A percentile compares a stretch with the other conserved stretches of the same genome.
phyloP scores from a whole-genome alignment of 495 filamentous ascomycete species.

The Parathielavia hyrcaniae region DNA sequence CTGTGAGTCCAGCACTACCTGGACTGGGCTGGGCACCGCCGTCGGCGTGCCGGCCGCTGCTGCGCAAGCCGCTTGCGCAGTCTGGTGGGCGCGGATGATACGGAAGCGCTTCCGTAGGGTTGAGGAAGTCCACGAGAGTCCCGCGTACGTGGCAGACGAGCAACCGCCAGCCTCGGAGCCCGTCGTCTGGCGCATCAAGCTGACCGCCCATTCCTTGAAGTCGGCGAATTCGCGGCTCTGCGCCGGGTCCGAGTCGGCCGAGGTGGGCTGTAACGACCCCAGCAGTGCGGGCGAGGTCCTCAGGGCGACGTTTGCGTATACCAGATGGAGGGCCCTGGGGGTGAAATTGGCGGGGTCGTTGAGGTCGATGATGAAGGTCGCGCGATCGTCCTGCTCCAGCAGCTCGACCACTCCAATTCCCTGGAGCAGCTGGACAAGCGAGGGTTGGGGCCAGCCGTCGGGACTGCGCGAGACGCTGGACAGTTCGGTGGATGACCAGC shows the following conservation, averaged over 20 bases:
- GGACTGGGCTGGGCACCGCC: slow-evolving; percentile 38
- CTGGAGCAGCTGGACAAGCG: slow-evolving; percentile 45
- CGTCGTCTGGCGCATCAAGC: slow-evolving; percentile 40
- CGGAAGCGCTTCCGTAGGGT: slow-evolving; percentile 58
- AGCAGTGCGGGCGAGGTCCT: slow-evolving; percentile 44
- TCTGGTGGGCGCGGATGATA: slow-evolving; percentile 48
- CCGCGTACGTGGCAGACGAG: slow-evolving; percentile 49
- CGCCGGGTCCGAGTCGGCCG: slow-evolving; percentile 33
- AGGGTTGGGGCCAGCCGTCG: slow-evolving; percentile 35
- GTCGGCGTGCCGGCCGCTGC: slow-evolving; percentile 23
- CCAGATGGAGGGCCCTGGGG: slow-evolving; percentile 46
- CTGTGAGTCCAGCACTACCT: slow-evolving; percentile 25
- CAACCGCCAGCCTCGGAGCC: slow-evolving; percentile 36
- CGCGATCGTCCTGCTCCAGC: slow-evolving; percentile 60
- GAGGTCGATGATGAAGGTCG: slow-evolving; percentile 63
- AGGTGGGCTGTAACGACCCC: slow-evolving; percentile 44
- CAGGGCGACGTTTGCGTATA: slow-evolving; percentile 57
- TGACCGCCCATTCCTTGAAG: slow-evolving; percentile 60
- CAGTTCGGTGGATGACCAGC: slow-evolving; percentile 41
- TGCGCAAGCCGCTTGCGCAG: slow-evolving; percentile 21
- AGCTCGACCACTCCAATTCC: slow-evolving; percentile 58
- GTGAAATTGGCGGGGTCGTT: slow-evolving; percentile 46
- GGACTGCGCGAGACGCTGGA: slow-evolving; percentile 36
- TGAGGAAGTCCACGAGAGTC: slow-evolving; percentile 56
- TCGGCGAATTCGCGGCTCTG: slow-evolving; percentile 40